Evolutionary conservation across 352 stramenopile genomes (phyloP).

Genomic region (Sclerospora graminicola): DNA sequence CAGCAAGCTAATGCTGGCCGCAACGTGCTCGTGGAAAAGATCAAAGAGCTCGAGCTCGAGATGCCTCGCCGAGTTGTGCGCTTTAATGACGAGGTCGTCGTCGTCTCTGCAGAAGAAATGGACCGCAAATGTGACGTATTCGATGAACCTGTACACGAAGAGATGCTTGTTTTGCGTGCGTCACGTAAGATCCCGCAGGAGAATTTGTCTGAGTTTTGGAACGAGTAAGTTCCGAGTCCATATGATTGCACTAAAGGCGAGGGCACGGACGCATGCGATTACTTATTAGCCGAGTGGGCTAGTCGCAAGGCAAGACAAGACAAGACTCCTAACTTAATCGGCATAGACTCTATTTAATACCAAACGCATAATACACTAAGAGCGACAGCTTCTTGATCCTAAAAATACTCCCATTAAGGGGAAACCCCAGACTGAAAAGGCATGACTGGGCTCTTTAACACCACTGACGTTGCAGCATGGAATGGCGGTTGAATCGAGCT

Average conservation of each 20-base stretch:
- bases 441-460: too few species aligned
- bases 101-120: slow-evolving; percentile 49
- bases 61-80: slow-evolving; percentile 26
- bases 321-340: slow-evolving; percentile 26
- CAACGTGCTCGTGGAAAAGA: slow-evolving; percentile 20
- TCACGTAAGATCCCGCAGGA: slow-evolving; percentile 55
- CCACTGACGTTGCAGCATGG: too few species aligned
- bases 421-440: too few species aligned
- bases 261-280: too few species aligned
- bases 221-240: slow-evolving; percentile 13
- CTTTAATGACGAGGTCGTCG: slow-evolving; percentile 45
- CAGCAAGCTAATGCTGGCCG: slow-evolving; percentile 41
- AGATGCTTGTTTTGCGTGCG: slow-evolving; percentile 71
- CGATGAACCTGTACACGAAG: slow-evolving; percentile 43
- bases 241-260: too few species aligned
- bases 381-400: background rate
- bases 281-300: slow-evolving; percentile 2
- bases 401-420: background rate
- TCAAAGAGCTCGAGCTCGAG: slow-evolving; percentile 22
- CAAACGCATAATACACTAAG: background rate
- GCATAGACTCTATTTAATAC: slow-evolving; percentile 28
- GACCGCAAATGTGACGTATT: slow-evolving; percentile 42
- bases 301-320: background rate
- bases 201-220: slow-evolving; percentile 76
- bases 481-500: too few species aligned